Evolutionary conservation across 768 basidiomycete genomes (phyloP), one percentile per base, ranked within the genome.

Genomic region (Lactarius hengduanensis): DNA sequence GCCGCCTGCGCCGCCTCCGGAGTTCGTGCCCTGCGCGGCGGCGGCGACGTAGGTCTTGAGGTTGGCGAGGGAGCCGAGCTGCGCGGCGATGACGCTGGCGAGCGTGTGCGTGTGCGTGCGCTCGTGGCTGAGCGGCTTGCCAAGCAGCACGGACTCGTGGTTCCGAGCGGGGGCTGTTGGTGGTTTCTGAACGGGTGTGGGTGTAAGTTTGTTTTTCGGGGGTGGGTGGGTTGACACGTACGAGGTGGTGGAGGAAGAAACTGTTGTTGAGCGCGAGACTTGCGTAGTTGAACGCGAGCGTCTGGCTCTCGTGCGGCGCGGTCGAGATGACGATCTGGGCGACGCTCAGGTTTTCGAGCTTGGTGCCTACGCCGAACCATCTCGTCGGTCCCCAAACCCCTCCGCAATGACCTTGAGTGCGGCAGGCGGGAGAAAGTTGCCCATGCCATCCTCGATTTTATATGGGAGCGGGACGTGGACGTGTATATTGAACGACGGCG

Each of bases 261-360:
- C 88, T 87, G 76, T 97, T 98, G 79, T 98, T 99, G 68, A 98
- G 80, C 6, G 96, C 92, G 57, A 93, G 84, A 69, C 90, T 90
- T 4, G n/a, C 94, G 73, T 96, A 94, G 77, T 92, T 96, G 77
- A 95, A 98, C 30, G 86, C 85, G 61, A 96, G 77, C 1, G 86
- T 82, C 61, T 86, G 78, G 28, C 83, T 79, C 53, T 83, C 84
- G 36, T 85, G 78, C 20, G 78, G 72, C 0, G 93, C 84, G 11
- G 90, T 85, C 41, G 82, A 81, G 38, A 92, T 81, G 30, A 96
- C 83, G 28, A 90, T 90, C 73, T 94, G 86, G 0, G 84, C 82
- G 38, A 96, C 83, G 59, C 80, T 83, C 71, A 80, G 76, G 69
- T 80, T 81, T 70, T 84, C 83, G 65, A 84, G 79, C 2, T 80